Evolutionary conservation across 176 grass and related monocot genomes (phyloP).

Genomic region (sorghum (Sorghum bicolor)): Sorghum_bicolor_NCBIv3 NC_012873.2:48594501-48595000

Average conservation of each 20-base stretch:
- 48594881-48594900: not conserved
- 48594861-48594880: not conserved
- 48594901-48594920: not conserved
- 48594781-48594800: not conserved
- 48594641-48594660: not conserved
- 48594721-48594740: not conserved
- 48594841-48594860: not conserved
- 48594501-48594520: not conserved
- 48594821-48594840: not conserved
- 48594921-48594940: not conserved
- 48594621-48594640: not conserved
- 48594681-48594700: not conserved
- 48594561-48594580: not conserved
- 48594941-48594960: not conserved
- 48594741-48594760: not conserved
- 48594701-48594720: not conserved
- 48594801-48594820: not conserved
- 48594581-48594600: not conserved
- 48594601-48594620: not conserved
- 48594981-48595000: not conserved
- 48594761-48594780: not conserved
- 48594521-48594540: constrained; percentile 3
- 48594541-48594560: not conserved
- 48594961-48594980: not conserved
- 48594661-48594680: not conserved